phyloP scores from a whole-genome alignment of 2,329 filamentous ascomycete species.

The Venturia aucupariae region DNA sequence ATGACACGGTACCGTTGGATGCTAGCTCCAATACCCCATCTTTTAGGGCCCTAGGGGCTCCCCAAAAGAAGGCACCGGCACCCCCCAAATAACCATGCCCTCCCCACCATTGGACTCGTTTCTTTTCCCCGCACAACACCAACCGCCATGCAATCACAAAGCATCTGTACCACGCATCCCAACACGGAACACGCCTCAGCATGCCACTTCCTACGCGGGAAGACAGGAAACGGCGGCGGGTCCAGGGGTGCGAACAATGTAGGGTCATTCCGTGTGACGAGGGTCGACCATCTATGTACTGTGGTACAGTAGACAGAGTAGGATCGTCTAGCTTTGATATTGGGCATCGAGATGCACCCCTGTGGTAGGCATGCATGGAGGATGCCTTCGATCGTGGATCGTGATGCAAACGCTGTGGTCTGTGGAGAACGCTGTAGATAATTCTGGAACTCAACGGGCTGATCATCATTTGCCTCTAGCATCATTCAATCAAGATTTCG shows the following conservation, averaged over 20 bases:
- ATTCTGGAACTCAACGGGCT: no score
- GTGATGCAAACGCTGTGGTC: no score
- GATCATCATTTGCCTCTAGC: no score
- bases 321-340: no score
- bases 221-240: neutral
- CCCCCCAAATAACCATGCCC: no score
- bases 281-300: no score
- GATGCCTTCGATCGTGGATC: no score
- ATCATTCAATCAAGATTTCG: neutral
- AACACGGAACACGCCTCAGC: neutral
- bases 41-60: constrained; percentile 4
- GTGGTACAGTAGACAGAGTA: no score
- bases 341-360: neutral
- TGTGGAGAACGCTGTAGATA: no score
- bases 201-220: neutral
- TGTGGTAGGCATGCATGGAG: no score
- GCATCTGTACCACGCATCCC: neutral
- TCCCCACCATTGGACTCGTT: neutral
- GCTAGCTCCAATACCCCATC: neutral
- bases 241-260: neutral
- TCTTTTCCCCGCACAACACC: neutral
- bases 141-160: neutral
- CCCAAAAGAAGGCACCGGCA: no score
- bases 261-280: no score
- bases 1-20: neutral